phyloP scores from a whole-genome alignment of 2,329 filamentous ascomycete genomes.

The Paradendryphiella salina region DNA sequence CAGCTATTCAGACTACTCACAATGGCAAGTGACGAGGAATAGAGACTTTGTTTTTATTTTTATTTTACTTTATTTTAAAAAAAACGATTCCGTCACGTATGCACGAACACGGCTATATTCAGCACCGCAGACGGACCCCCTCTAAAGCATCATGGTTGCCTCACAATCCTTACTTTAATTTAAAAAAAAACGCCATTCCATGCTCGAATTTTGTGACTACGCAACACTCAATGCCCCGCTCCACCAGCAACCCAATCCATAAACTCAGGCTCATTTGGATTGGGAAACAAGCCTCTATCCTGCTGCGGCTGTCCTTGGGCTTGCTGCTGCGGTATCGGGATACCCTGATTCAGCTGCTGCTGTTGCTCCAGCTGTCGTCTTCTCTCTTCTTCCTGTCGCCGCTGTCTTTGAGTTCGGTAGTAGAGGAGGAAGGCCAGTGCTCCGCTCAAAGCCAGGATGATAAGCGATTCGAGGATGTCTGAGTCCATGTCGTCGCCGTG shows the following conservation, averaged over 20 bases:
- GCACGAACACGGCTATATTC: too few species aligned
- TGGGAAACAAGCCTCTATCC: conserved; percentile 65
- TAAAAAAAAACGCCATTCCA: not conserved
- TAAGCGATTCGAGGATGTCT: conserved; percentile 78
- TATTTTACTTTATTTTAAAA: too few species aligned
- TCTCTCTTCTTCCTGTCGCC: conserved; percentile 50
- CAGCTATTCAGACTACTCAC: too few species aligned
- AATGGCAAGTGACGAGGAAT: too few species aligned
- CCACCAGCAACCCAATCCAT: conserved; percentile 69
- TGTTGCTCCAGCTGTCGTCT: conserved; percentile 35
- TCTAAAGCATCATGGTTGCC: too few species aligned
- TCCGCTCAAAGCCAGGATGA: conserved; percentile 78
- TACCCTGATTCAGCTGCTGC: conserved; percentile 35
- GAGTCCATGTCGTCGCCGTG: conserved; percentile 65
- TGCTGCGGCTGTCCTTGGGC: conserved; percentile 36
- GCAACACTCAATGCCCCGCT: conserved; percentile 59
- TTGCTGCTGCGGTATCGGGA: conserved; percentile 30
- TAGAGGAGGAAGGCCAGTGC: conserved; percentile 78
- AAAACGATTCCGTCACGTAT: too few species aligned
- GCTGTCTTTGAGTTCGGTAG: conserved; percentile 69
- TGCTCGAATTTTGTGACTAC: not conserved
- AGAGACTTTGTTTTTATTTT: too few species aligned
- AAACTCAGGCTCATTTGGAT: conserved; percentile 68
- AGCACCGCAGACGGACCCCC: too few species aligned
- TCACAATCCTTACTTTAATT: too few species aligned